Percentiles rank a stretch among this genome's conserved stretches.
These are phyloP conservation scores for Penicillium paradoxum DNA, from an alignment of 495 filamentous ascomycete genomes.

Conservation along the genomic window DNA sequence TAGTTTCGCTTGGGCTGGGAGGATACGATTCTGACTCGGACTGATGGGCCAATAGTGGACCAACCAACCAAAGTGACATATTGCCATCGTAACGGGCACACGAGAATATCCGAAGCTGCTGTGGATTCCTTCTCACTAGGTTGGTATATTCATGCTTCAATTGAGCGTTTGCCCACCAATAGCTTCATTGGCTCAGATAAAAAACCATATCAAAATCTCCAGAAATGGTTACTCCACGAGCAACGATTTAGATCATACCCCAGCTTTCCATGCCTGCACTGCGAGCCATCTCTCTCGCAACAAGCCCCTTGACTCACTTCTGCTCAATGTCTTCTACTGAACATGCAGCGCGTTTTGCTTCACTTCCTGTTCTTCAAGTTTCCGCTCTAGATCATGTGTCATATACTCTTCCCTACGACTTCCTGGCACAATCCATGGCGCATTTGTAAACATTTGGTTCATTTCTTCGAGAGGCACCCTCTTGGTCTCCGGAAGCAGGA, in stretches of 20 bases:
- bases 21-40: constrained; percentile 45
- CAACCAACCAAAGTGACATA: background rate
- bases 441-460: constrained; percentile 65
- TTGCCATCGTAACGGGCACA: background rate
- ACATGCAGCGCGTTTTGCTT: constrained; percentile 25
- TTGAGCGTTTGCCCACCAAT: too few species aligned
- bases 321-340: constrained; percentile 9
- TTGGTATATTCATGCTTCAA: too few species aligned
- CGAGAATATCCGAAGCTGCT: background rate
- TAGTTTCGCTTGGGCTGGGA: constrained; percentile 30
- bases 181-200: too few species aligned
- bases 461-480: constrained; percentile 65
- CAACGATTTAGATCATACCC: too few species aligned
- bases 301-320: background rate
- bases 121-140: background rate
- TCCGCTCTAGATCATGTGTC: constrained; percentile 36
- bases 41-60: constrained; percentile 13
- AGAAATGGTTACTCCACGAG: too few species aligned
- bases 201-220: too few species aligned
- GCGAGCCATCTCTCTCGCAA: too few species aligned
- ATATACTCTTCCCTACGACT: constrained; percentile 34
- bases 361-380: constrained; percentile 34
- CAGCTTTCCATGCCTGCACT: too few species aligned
- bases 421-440: constrained; percentile 59
- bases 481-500: constrained; percentile 59